These are phyloP conservation scores for Solanum corneliomulleri DNA, from an alignment of 257 asterid genomes.

Conservation along the genomic window DNA sequence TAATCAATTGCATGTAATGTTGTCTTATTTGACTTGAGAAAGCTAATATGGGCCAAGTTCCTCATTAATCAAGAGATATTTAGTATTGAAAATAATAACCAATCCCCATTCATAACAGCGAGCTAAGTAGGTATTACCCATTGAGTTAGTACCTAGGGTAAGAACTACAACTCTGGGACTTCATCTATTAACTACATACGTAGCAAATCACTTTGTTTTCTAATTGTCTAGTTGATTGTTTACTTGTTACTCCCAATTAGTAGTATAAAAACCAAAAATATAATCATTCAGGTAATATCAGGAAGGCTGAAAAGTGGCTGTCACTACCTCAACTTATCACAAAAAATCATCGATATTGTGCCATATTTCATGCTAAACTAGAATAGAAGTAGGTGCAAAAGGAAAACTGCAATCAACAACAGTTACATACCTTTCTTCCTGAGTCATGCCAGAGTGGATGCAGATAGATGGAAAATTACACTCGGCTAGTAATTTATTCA, in stretches of 20 bases:
- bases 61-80: background rate
- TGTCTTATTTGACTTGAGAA: background rate
- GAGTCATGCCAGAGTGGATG: conserved; percentile 96
- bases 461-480: conserved; percentile 88
- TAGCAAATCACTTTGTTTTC: background rate
- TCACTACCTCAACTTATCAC: background rate
- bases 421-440: conserved; percentile 64
- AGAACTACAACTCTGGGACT: background rate
- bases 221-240: background rate
- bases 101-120: background rate
- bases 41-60: background rate
- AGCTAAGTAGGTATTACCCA: background rate
- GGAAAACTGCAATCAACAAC: background rate
- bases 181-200: background rate
- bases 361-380: background rate
- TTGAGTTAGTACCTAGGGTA: background rate
- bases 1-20: background rate
- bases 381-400: background rate
- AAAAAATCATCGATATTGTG: background rate
- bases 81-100: background rate
- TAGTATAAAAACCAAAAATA: background rate
- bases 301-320: background rate
- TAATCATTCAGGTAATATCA: background rate
- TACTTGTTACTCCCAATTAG: background rate
- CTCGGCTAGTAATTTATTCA: conserved; percentile 82